Base-by-base conservation (phyloP, 2,329 filamentous ascomycete genomes). In the Colletotrichum horii region DNA sequence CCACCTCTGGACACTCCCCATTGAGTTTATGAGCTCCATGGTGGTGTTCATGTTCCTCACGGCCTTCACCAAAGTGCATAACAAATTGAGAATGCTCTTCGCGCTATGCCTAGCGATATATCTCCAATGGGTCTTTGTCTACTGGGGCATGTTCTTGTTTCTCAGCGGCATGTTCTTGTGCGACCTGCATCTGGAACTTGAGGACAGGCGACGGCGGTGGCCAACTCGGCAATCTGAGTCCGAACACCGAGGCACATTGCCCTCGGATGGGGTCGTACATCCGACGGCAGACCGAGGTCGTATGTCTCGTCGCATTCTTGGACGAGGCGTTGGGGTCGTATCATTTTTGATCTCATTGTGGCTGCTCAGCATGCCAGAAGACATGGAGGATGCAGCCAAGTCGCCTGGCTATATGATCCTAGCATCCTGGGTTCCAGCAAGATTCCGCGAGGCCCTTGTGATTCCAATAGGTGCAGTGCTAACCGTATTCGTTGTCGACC, bases 1-100 rank as follows among this genome's bases (percentile, higher is more conserved):
- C 34, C 91, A 92, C 75, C 82, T 92, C 30, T 93, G 91, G 91
- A 92, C 91, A 5, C 91, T 93, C 36, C 90, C 91, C 4, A 86
- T 91, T 62, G 91, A 92, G 80, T 91, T 91, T 78, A 85, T 88
- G 73, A 89, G 88, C 80, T 91, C 89, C 5, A 87, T 92, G 80
- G 85, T 90, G 71, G 85, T 92, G 14, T 92, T 92, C 81, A 82
- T 91, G 12, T 84, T 86, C 26, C 80, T 91, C 28, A 72, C 91
- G 6, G 90, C 85, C 26, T 86, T 88, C 9, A 87, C 88, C 19
- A 52, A 38, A 52, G 62, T 34, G 16, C 62, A 52, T 19, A 66
- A 66, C 19, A 66, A 22, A 52, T 38, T 66, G 38, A 66, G 62
- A 16, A 66, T 66, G 62, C 62, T 66, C 62, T 66, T 66, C 14